Percentiles rank a stretch among this genome's conserved stretches.
These are phyloP conservation scores for Trichoderma citrinoviride DNA, from an alignment of 2,329 filamentous ascomycete genomes.

Conservation along the genomic window DNA sequence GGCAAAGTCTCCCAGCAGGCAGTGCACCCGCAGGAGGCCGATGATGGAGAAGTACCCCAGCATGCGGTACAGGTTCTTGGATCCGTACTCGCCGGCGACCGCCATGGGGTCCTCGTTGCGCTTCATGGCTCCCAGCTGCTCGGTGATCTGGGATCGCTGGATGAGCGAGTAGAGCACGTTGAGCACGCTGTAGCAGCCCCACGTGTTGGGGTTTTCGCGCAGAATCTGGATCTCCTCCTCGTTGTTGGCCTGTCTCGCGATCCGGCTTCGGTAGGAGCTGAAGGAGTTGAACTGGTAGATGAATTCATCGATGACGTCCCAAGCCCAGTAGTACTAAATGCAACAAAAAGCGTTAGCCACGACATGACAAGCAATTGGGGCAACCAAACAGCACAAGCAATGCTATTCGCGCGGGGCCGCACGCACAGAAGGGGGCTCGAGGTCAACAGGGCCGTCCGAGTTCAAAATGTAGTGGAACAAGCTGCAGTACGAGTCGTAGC, in stretches of 20 bases:
- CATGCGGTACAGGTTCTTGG: constrained; percentile 94
- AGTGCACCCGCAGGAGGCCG: constrained; percentile 92
- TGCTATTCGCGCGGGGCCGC: constrained; percentile 4
- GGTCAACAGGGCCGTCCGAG: constrained; percentile 96
- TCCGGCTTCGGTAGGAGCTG: constrained; percentile 90
- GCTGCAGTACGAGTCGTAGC: constrained; percentile 99
- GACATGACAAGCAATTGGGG: background rate
- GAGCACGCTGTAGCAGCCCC: constrained; percentile 98
- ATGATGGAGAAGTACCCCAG: constrained; percentile 99
- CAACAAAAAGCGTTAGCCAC: background rate
- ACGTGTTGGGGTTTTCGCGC: constrained; percentile 96
- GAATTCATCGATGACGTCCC: constrained; percentile 99
- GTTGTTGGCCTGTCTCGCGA: constrained; percentile 78
- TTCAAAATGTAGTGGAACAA: constrained; percentile 99
- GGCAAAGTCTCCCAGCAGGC: constrained; percentile 94
- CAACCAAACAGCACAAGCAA: background rate
- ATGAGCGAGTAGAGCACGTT: constrained; percentile 99
- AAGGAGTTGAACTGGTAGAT: constrained; percentile 99
- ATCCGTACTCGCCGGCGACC: constrained; percentile 93
- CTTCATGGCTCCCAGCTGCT: constrained; percentile 94
- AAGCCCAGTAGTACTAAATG: constrained; percentile 93
- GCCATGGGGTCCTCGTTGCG: constrained; percentile 83
- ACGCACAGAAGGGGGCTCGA: constrained; percentile 93
- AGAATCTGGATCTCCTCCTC: constrained; percentile 90
- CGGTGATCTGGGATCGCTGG: constrained; percentile 95